Conservation (phyloP, 2,329 filamentous ascomycete genomes). For the Cladobotryum mycophilum region DNA sequence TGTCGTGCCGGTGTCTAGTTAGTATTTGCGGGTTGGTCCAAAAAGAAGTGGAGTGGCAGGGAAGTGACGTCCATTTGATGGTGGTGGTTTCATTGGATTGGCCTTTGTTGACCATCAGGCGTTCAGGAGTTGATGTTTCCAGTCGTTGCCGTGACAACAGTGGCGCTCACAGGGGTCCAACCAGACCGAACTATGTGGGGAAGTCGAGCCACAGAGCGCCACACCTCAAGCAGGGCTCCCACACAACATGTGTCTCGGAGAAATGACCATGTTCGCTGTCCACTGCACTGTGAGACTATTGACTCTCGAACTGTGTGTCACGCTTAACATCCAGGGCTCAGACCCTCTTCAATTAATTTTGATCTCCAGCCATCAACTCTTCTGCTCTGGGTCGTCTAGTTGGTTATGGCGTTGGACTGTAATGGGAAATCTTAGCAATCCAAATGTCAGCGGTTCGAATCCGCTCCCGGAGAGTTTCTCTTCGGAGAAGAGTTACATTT, state of each 20-base stretch:
- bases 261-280: too few relatives aligned
- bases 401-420: constrained; percentile 13
- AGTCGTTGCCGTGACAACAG: constrained; percentile 8
- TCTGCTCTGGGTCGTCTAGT: constrained; percentile 14
- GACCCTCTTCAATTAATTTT: neutral
- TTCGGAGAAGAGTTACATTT: constrained; percentile 13
- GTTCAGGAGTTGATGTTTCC: constrained; percentile 1
- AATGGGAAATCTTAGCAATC: constrained; percentile 10
- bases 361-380: neutral
- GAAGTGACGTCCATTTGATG: constrained; percentile 18
- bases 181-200: too few relatives aligned
- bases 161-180: neutral
- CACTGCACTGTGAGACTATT: too few relatives aligned
- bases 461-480: constrained; percentile 12
- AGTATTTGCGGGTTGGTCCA: too few relatives aligned
- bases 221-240: neutral
- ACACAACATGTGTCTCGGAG: too few relatives aligned
- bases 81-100: neutral
- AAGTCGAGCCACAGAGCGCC: neutral
- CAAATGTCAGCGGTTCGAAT: constrained; percentile 13
- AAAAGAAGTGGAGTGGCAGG: constrained; percentile 1
- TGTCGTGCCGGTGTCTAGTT: too few relatives aligned
- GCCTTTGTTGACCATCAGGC: constrained; percentile 10
- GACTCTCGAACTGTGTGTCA: too few relatives aligned
- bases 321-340: neutral